Evolutionary conservation across 306 rosid species (phyloP).

Genomic region (Cotoneaster glaucophyllus): DNA sequence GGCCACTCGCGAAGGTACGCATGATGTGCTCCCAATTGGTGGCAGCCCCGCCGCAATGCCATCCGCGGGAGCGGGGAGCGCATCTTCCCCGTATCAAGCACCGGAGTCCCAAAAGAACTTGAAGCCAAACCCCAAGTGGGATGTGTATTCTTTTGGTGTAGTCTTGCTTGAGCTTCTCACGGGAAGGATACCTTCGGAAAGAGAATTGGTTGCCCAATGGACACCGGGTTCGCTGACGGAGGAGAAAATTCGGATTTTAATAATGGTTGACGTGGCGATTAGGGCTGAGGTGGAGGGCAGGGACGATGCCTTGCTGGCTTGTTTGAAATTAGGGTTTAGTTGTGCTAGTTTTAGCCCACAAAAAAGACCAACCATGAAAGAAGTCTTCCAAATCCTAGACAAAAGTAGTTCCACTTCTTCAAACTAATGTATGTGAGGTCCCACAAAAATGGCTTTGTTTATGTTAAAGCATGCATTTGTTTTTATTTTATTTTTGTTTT

Average conservation of each 20-base stretch:
- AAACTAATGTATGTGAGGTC: slow-evolving; percentile 20
- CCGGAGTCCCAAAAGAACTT: slow-evolving; percentile 63
- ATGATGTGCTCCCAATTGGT: slow-evolving; percentile 12
- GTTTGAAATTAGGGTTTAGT: slow-evolving; percentile 63
- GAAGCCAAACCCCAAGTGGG: slow-evolving; percentile 65
- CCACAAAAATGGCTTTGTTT: slow-evolving; percentile 2
- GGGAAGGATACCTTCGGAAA: slow-evolving; percentile 51
- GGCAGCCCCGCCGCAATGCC: slow-evolving; percentile 37
- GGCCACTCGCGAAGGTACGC: slow-evolving; percentile 14
- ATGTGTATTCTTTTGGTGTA: slow-evolving; percentile 86
- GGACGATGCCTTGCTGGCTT: slow-evolving; percentile 43
- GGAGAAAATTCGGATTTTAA: slow-evolving; percentile 45
- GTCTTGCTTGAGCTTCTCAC: slow-evolving; percentile 66
- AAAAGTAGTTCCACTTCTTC: slow-evolving; percentile 17
- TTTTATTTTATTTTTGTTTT: slow-evolving; percentile 3
- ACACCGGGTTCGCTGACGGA: slow-evolving; percentile 35
- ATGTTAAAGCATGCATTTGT: slow-evolving; percentile 5
- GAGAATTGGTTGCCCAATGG: slow-evolving; percentile 53
- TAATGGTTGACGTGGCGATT: slow-evolving; percentile 52
- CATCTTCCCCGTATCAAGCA: slow-evolving; percentile 48
- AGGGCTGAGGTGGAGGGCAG: slow-evolving; percentile 50
- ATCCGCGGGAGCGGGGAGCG: background rate
- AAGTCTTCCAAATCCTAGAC: slow-evolving; percentile 61
- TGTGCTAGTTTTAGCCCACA: slow-evolving; percentile 62
- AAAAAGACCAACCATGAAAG: slow-evolving; percentile 85